Percentiles rank a stretch among this genome's conserved stretches.
Conservation (phyloP, 2,329 filamentous ascomycete genomes). For the Lachnellula suecica region DNA sequence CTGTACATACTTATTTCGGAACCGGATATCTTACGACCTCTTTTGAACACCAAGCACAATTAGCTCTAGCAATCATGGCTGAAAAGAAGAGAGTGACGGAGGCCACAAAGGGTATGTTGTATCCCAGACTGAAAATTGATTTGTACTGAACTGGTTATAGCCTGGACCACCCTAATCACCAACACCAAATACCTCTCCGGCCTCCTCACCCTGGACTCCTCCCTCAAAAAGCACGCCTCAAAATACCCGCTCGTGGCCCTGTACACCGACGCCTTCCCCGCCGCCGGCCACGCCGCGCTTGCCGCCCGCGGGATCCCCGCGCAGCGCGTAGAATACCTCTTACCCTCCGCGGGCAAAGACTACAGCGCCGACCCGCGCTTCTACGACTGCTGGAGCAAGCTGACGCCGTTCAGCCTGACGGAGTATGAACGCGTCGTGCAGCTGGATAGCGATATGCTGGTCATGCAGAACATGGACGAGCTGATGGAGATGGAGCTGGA, state of each 20-base stretch:
- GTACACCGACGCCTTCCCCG: constrained; percentile 76
- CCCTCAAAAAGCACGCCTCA: constrained; percentile 63
- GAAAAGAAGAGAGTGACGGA: constrained; percentile 26
- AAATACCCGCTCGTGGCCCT: constrained; percentile 79
- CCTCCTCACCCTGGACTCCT: constrained; percentile 77
- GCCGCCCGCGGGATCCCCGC: constrained; percentile 66
- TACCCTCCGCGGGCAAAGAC: constrained; percentile 64
- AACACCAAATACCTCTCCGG: constrained; percentile 81
- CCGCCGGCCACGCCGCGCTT: constrained; percentile 67
- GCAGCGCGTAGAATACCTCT: constrained; percentile 70
- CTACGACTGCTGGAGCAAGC: constrained; percentile 88
- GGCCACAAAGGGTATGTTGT: constrained; percentile 27
- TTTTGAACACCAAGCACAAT: not conserved
- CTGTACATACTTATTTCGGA: no score
- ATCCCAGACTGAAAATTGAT: not conserved
- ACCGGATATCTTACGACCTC: no score
- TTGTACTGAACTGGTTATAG: constrained; percentile 42
- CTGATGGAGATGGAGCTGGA: constrained; percentile 82
- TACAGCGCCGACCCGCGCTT: constrained; percentile 80
- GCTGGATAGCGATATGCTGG: constrained; percentile 87
- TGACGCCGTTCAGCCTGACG: constrained; percentile 72
- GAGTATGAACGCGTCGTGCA: constrained; percentile 80
- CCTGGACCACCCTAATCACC: constrained; percentile 87
- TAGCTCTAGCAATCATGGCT: constrained; percentile 14
- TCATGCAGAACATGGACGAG: constrained; percentile 84